Evolutionary conservation across 495 filamentous ascomycete genomes (phyloP).

Genomic region (Parachaetomium inaequale): DNA sequence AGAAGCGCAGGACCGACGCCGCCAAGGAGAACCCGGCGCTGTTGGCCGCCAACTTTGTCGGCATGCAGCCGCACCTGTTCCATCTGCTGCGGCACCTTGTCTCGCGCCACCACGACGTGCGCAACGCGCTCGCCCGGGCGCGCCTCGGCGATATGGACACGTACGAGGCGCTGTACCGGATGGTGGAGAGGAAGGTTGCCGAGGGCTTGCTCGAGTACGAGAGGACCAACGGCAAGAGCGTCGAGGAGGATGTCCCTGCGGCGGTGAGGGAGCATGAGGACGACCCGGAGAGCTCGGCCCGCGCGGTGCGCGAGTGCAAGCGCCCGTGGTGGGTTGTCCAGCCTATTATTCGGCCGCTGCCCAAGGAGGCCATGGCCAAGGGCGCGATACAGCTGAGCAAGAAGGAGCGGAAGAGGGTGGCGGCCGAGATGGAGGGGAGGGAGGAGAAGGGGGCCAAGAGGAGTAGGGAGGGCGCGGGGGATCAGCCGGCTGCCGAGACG

Average conservation of each 20-base stretch:
- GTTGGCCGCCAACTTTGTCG: conserved; percentile 67
- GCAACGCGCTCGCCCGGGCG: conserved; percentile 70
- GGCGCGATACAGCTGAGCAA: conserved; percentile 67
- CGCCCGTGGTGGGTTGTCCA: conserved; percentile 92
- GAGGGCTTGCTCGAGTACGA: conserved; percentile 72
- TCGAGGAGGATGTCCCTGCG: conserved; percentile 16
- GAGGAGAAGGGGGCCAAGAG: conserved; percentile 12
- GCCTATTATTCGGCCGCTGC: conserved; percentile 81
- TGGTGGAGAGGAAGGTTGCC: conserved; percentile 64
- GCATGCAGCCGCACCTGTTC: conserved; percentile 90
- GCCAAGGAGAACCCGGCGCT: conserved; percentile 40
- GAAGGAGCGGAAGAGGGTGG: conserved; percentile 44
- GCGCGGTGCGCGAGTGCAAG: conserved; percentile 64
- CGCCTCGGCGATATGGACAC: conserved; percentile 60
- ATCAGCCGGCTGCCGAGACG: conserved; percentile 16
- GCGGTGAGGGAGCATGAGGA: conserved; percentile 23
- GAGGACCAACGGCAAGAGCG: conserved; percentile 47
- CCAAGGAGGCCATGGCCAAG: conserved; percentile 80
- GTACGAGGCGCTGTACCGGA: conserved; percentile 62
- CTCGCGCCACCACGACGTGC: conserved; percentile 68
- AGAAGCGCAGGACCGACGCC: conserved; percentile 31
- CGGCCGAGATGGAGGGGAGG: conserved; percentile 26
- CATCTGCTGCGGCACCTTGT: conserved; percentile 82
- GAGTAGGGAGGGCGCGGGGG: conserved; percentile 5
- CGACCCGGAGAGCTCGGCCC: conserved; percentile 56